Base-by-base conservation (phyloP, 2,329 filamentous ascomycete genomes). In the Dactylonectria macrodidyma region DNA sequence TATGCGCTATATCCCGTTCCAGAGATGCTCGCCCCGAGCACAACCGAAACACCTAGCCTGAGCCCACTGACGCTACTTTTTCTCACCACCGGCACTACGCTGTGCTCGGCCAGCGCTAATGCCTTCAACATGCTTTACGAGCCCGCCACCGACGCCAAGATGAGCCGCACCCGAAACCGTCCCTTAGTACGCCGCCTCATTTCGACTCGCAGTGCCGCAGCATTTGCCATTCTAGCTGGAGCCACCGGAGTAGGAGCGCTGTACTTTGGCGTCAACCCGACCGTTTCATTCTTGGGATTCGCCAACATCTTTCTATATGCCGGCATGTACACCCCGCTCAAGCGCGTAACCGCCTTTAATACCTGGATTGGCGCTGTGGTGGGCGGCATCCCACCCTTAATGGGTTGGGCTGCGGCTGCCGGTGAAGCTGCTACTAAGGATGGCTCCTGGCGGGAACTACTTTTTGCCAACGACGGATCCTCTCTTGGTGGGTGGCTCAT, bases 121-220 rank as follows among this genome's bases (percentile, higher is more conserved):
- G 90, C 96, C 2, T 86, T 98, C 72, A 99, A 99, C 82, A 99
- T 99, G 96, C 90, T 98, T 66, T 95, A 98, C 82, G 96, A 99
- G 82, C 93, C 91, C 10, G 87, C 91, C 67, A 95, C 95, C 78
- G 96, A 99, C 80, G 94, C 95, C 52, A 90, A 93, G 76, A 99
- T 99, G 96, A 91, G 89, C 41, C 90, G 96, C n/a, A 99, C 96
- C 2, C 89, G 94, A 33, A 98, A 98, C 75, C 85, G 96, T 5
- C 96, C 96, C 0, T 86, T 99, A 1, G 96, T 98, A 3, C 89
- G 96, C 55, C 90, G 90, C 8, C 88, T 99, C 1, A 85, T 99
- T 47, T 91, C 90, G 41, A 86, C 87, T 5, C 88, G 90, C 33
- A 89, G 88, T 19, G 96, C 96, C 4, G 82, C 93, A 2, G 72